phyloP scores from a whole-genome alignment of 129 eudicot species.

The Arctium minus region DNA sequence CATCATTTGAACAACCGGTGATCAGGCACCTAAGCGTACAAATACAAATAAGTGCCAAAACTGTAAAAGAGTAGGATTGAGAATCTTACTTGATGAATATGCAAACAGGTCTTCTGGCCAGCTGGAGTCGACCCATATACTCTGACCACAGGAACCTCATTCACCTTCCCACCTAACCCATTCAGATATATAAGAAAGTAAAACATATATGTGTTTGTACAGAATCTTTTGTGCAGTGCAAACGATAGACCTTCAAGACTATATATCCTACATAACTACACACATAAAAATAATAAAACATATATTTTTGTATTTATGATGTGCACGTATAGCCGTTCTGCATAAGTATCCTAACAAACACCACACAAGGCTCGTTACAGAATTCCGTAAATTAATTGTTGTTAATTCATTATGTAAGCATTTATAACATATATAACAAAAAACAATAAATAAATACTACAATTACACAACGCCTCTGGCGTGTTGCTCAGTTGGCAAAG shows the following conservation, averaged over 20 bases:
- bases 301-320: neutral
- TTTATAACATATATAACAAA: neutral
- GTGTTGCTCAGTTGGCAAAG: too few species aligned
- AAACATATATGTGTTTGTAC: neutral
- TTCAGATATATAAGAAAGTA: neutral
- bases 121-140: constrained; percentile 91
- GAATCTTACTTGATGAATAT: constrained; percentile 66
- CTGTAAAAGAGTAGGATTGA: neutral
- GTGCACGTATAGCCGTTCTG: neutral
- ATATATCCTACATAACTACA: neutral
- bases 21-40: neutral
- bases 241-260: neutral
- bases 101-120: constrained; percentile 95
- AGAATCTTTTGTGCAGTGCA: neutral
- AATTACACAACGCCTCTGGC: too few species aligned
- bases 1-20: neutral
- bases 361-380: neutral
- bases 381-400: neutral
- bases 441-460: neutral
- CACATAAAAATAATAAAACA: neutral
- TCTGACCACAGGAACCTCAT: constrained; percentile 93
- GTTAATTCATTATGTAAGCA: neutral
- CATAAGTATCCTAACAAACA: neutral
- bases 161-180: constrained; percentile 76
- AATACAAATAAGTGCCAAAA: neutral